Percentiles rank a stretch among this genome's conserved stretches.
These are phyloP conservation scores for Mycena vulgaris DNA, from an alignment of 768 basidiomycete genomes.

Conservation along the genomic window DNA sequence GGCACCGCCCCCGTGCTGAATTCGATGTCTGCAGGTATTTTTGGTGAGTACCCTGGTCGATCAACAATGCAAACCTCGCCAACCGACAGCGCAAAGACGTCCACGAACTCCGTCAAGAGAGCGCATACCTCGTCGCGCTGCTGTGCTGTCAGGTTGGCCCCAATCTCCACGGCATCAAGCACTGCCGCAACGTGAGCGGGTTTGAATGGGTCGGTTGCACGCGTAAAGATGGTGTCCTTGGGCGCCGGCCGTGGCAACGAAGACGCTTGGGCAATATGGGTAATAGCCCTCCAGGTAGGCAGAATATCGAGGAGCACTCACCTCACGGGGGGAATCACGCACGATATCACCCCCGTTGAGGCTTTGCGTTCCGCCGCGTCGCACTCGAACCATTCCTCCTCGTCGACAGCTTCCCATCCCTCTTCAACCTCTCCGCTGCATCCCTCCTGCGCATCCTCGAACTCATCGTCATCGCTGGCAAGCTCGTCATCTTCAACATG, in stretches of 20 bases:
- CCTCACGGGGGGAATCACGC: too few species aligned
- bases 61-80: neutral
- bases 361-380: too few species aligned
- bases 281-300: neutral
- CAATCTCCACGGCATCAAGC: neutral
- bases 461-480: too few species aligned
- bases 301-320: conserved; percentile 10
- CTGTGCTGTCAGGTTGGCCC: neutral
- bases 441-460: too few species aligned
- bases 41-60: conserved; percentile 41
- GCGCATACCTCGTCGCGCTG: neutral
- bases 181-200: neutral
- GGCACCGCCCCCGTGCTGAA: conserved; percentile 47
- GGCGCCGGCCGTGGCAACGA: neutral
- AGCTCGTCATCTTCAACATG: neutral
- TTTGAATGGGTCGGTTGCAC: neutral
- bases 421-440: neutral
- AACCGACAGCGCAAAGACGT: neutral
- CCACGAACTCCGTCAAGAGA: neutral
- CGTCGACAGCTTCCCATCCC: too few species aligned
- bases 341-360: too few species aligned
- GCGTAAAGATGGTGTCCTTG: neutral
- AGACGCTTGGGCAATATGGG: neutral
- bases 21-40: conserved; percentile 43
- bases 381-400: too few species aligned